phyloP scores from a whole-genome alignment of 1,284 basidiomycete genomes.

The Acaromyces ingoldii region DNA sequence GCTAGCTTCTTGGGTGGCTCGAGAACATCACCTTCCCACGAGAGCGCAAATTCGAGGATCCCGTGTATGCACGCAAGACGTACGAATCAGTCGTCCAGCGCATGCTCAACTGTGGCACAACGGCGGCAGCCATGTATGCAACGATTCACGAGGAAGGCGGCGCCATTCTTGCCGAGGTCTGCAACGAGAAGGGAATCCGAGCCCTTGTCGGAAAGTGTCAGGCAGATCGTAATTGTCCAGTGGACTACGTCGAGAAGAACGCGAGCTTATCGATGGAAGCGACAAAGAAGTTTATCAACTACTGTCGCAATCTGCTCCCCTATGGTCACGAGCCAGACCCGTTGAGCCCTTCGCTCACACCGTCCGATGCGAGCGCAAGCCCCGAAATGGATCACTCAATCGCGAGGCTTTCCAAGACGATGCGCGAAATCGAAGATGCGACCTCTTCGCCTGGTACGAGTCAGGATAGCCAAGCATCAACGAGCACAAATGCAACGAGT shows the following conservation, averaged over 20 bases:
- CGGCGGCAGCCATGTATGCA: slow-evolving; percentile 87
- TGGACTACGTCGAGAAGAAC: slow-evolving; percentile 65
- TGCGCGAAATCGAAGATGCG: slow-evolving; percentile 37
- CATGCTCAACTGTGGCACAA: slow-evolving; percentile 66
- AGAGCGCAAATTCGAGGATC: slow-evolving; percentile 73
- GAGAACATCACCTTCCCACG: slow-evolving; percentile 79
- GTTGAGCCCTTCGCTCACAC: slow-evolving; percentile 21
- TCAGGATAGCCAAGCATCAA: no score
- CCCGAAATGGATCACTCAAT: slow-evolving; percentile 43
- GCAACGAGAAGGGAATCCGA: slow-evolving; percentile 70
- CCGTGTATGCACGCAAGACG: slow-evolving; percentile 64
- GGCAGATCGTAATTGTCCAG: slow-evolving; percentile 75
- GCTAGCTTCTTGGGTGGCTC: slow-evolving; percentile 91
- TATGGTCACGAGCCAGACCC: slow-evolving; percentile 3
- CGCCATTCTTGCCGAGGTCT: slow-evolving; percentile 72
- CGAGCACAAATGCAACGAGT: no score
- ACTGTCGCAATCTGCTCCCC: slow-evolving; percentile 8
- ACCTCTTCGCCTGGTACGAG: no score
- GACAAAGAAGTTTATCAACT: slow-evolving; percentile 40
- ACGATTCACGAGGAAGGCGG: slow-evolving; percentile 76
- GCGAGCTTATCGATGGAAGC: slow-evolving; percentile 37
- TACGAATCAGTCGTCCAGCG: slow-evolving; percentile 73
- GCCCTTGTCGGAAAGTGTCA: slow-evolving; percentile 88
- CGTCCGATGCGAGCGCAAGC: slow-evolving; percentile 11
- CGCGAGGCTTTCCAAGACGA: slow-evolving; percentile 31